Evolutionary conservation across 1,139 yeast genomes (phyloP).

Genomic region (Kodamaea anthophila): DNA sequence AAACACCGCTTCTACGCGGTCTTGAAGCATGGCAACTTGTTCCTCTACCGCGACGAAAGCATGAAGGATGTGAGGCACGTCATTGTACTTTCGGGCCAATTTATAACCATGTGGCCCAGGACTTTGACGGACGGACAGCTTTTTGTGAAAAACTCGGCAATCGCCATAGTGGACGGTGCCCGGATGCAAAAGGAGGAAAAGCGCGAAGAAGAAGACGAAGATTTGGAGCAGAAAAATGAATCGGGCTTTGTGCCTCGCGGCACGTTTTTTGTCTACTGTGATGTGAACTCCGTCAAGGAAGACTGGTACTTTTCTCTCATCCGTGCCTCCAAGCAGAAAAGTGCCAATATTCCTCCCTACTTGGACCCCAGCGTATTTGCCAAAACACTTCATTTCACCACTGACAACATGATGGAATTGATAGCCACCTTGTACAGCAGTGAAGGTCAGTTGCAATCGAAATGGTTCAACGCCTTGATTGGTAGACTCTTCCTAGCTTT

Average conservation of each 20-base stretch:
- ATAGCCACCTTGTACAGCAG: constrained; percentile 75
- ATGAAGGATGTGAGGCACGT: constrained; percentile 71
- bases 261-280: constrained; percentile 70
- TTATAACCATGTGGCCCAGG: constrained; percentile 86
- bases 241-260: constrained; percentile 35
- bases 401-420: constrained; percentile 63
- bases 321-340: constrained; percentile 62
- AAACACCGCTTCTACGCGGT: constrained; percentile 65
- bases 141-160: constrained; percentile 74
- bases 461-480: constrained; percentile 84
- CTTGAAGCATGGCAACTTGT: constrained; percentile 77
- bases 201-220: too few species aligned
- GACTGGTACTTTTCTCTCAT: constrained; percentile 86
- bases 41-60: constrained; percentile 66
- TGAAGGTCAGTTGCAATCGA: constrained; percentile 75
- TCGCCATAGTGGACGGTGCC: constrained; percentile 50
- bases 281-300: constrained; percentile 75
- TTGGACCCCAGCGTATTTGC: constrained; percentile 48
- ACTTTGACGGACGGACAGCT: constrained; percentile 63
- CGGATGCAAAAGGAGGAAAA: too few species aligned
- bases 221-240: constrained; percentile 4
- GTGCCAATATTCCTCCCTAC: constrained; percentile 8
- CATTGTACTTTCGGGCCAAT: constrained; percentile 63
- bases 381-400: constrained; percentile 63
- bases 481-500: constrained; percentile 77